Base-by-base conservation (phyloP, 768 basidiomycete species). In the Pisolithus microcarpus region DNA sequence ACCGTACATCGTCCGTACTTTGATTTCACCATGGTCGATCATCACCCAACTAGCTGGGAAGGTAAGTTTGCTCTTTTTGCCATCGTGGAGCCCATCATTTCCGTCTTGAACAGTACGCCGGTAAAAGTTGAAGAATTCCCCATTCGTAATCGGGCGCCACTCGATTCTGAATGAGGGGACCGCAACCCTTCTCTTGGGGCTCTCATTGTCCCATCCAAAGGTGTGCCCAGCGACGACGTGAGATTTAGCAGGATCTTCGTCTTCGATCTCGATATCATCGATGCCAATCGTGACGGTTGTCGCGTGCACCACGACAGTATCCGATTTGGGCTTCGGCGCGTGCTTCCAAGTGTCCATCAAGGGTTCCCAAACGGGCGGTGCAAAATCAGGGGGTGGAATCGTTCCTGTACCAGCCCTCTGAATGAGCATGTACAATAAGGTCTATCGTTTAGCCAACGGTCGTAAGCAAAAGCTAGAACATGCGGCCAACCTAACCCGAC, bases 191-290 rank as follows among this genome's bases (percentile, higher is more conserved):
- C 83, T 72, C 55, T 72, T 71, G 2, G 93, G 91, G 57, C 84
- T 75, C 69, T 99, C 96, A 58, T 91, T 93, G 64, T 99, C 96
- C 96, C 95, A 93, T 0, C 93, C 92, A 66, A 89, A 91, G 50
- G 84, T 80, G 60, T 94, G 85, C 7, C 67, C 69, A 16, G 68
- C 63, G 40, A 78, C 64, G 21, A 78, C 73, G 0, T 65, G 59
- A 3, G 68, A 59, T 16, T 66, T 63, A 2, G 55, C 59, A 1
- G 62, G 46, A 40, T 62, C 54, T 0, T 55, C 57, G 62, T 97
- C 93, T 7, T 87, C 79, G 0, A 64, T 69, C 65, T 98, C 95
- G 24, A 63, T 53, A 60, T 99, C 95, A 56, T 95, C 78, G 57
- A 93, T 91, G 0, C 95, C 95, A 1, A 96, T 65, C 5, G 69